These are phyloP conservation scores for Suillus paluster DNA, from an alignment of 768 basidiomycete genomes.

Conservation along the genomic window DNA sequence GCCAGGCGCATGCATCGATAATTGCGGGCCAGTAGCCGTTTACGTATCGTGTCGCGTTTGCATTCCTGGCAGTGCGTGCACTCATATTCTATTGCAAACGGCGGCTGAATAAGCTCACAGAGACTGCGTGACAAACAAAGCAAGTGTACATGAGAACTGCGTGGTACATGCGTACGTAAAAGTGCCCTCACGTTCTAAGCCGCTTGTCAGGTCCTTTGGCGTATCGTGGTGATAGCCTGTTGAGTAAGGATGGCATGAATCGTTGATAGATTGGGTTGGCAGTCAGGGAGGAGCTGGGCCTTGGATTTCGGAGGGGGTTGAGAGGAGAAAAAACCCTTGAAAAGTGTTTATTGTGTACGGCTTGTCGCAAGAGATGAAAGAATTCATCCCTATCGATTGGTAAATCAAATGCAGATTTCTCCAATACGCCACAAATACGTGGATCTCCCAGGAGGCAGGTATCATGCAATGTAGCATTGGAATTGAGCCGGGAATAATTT, in stretches of 20 bases:
- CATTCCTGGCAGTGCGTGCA: conserved; percentile 34
- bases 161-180: neutral
- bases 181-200: conserved; percentile 31
- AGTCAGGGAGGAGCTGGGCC: conserved; percentile 17
- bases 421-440: too few relatives aligned
- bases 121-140: conserved; percentile 15
- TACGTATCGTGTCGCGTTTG: conserved; percentile 30
- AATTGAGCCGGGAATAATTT: neutral
- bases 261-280: conserved; percentile 19
- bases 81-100: conserved; percentile 20
- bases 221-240: conserved; percentile 25
- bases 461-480: neutral
- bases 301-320: conserved; percentile 32
- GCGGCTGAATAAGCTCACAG: conserved; percentile 29
- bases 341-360: conserved; percentile 27
- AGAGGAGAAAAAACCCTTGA: conserved; percentile 35
- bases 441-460: neutral
- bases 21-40: conserved; percentile 26
- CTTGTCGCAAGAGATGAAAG: conserved; percentile 29
- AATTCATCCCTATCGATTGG: conserved; percentile 25
- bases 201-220: conserved; percentile 20
- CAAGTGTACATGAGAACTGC: conserved; percentile 5
- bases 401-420: neutral
- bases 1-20: conserved; percentile 16
- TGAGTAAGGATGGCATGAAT: conserved; percentile 27